Base-by-base conservation (phyloP, 192 early-diverging fungal species). In the Nowakowskiella sp. region DNA sequence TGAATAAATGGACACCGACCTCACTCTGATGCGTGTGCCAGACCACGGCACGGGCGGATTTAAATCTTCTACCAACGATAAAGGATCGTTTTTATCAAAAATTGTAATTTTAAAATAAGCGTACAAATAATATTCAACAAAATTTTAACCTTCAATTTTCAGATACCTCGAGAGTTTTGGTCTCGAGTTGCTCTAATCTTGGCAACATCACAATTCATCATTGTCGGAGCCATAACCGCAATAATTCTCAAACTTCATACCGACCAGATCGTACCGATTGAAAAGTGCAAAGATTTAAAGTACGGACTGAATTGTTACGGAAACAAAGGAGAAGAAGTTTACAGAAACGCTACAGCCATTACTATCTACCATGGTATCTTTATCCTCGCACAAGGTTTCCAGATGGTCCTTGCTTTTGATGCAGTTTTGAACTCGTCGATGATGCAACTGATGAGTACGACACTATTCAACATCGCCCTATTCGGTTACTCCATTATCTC, bases 401-500 rank as follows among this genome's bases (percentile, higher is more conserved):
- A 74, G 55, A 36, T 67, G 44, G 33, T 71, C 29, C 58, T 79
- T 1, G 52, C 63, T 4, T 66, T 53, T 21, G 77, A 79, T 58
- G 66, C 77, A 0, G 71, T 68, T 26, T 42, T 62, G 6, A 61
- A 36, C 36, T 53, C 54, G 2, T 74, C 71, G 8, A 61, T 70
- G 44, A 74, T 77, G 42, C 74, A 80, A 60, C 58, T 80, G 19
- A 45, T 74, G 30, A 58, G 68, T 3, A 61, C 65, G 2, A 60
- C 67, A 3, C 28, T 58, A 1, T 80, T 73, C 67, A 77, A 73
- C 61, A 50, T 66, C 23, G 53, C 62, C 13, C 26, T 66, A 4
- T 58, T 64, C 21, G 68, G 42, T 1, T 67, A 80, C 59, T 58
- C 74, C 3, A 26, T 57, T 48, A 16, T 66, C 31, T 72, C 74